phyloP scores from a whole-genome alignment of 2,329 filamentous ascomycete genomes.

The Trichoderma afroharzianum region DNA sequence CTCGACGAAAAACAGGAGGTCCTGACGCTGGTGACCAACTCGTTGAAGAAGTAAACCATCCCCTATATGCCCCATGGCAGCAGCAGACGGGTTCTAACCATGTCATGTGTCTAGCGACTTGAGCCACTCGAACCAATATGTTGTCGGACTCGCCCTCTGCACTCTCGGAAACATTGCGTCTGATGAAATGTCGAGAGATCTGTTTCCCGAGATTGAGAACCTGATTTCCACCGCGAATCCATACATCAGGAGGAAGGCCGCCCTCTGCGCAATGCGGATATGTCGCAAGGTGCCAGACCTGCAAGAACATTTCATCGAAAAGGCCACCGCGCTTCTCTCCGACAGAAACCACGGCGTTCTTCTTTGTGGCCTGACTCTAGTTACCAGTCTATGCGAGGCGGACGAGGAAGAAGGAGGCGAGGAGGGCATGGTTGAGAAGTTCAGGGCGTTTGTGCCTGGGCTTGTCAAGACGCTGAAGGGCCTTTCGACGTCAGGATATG shows the following conservation, averaged over 20 bases:
- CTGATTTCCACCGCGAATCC: conserved; percentile 91
- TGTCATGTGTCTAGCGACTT: conserved; percentile 64
- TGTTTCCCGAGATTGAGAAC: conserved; percentile 93
- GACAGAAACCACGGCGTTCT: conserved; percentile 96
- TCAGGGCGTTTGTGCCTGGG: conserved; percentile 77
- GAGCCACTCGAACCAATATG: conserved; percentile 96
- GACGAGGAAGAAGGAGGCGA: conserved; percentile 92
- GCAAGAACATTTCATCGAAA: conserved; percentile 95
- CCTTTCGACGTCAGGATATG: conserved; percentile 90
- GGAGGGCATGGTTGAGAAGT: conserved; percentile 84
- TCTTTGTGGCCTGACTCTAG: conserved; percentile 85
- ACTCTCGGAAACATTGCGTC: conserved; percentile 97
- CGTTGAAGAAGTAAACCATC: conserved; percentile 78
- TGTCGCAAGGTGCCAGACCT: conserved; percentile 96
- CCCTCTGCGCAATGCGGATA: conserved; percentile 98
- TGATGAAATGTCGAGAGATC: conserved; percentile 94
- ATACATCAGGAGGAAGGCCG: conserved; percentile 96
- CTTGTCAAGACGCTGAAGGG: conserved; percentile 89
- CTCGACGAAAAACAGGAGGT: conserved; percentile 99
- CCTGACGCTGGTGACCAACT: conserved; percentile 94
- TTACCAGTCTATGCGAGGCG: conserved; percentile 88
- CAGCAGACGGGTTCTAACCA: background rate
- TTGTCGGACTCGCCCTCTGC: conserved; percentile 92
- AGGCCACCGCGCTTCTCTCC: conserved; percentile 79
- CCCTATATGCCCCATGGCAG: background rate